A percentile compares a stretch with the other conserved stretches of the same genome.
Evolutionary conservation across 208 protist species (phyloP).

Genomic region (Acanthamoeba triangularis): DNA sequence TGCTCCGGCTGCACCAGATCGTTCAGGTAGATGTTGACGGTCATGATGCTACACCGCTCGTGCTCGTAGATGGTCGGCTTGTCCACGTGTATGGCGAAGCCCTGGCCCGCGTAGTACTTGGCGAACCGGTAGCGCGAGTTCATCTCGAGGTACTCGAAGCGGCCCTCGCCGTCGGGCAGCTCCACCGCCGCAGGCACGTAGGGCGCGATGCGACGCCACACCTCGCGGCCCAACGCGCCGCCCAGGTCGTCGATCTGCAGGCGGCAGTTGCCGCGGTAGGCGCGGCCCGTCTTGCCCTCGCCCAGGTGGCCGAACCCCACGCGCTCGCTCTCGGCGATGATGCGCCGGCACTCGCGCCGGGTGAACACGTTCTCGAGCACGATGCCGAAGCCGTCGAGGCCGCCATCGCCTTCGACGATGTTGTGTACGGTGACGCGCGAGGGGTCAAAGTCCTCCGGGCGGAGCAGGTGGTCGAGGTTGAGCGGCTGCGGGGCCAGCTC

Average conservation of each 20-base stretch:
- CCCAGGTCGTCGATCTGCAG: constrained; percentile 52
- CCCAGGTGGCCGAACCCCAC: constrained; percentile 53
- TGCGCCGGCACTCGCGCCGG: constrained; percentile 45
- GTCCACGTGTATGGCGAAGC: constrained; percentile 68
- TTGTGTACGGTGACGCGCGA: constrained; percentile 24
- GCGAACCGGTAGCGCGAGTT: constrained; percentile 71
- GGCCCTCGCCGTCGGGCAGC: constrained; percentile 33
- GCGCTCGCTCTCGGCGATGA: constrained; percentile 49
- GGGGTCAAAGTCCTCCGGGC: constrained; percentile 45
- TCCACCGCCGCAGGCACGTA: neutral
- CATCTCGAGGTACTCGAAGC: constrained; percentile 50
- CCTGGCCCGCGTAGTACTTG: constrained; percentile 64
- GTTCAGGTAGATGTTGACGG: constrained; percentile 75
- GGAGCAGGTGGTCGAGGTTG: neutral
- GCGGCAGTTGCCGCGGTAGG: constrained; percentile 71
- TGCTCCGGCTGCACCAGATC: constrained; percentile 60
- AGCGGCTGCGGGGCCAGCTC: constrained; percentile 2
- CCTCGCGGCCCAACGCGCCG: constrained; percentile 1
- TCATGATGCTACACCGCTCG: constrained; percentile 41
- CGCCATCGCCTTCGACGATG: neutral
- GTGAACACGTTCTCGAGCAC: constrained; percentile 67
- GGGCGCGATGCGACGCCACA: constrained; percentile 25
- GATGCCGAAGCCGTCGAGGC: constrained; percentile 69
- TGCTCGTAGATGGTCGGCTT: constrained; percentile 75
- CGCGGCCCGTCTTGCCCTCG: constrained; percentile 53